phyloP scores from a whole-genome alignment of 2,329 filamentous ascomycete species.

The Cercospora zeina region DNA sequence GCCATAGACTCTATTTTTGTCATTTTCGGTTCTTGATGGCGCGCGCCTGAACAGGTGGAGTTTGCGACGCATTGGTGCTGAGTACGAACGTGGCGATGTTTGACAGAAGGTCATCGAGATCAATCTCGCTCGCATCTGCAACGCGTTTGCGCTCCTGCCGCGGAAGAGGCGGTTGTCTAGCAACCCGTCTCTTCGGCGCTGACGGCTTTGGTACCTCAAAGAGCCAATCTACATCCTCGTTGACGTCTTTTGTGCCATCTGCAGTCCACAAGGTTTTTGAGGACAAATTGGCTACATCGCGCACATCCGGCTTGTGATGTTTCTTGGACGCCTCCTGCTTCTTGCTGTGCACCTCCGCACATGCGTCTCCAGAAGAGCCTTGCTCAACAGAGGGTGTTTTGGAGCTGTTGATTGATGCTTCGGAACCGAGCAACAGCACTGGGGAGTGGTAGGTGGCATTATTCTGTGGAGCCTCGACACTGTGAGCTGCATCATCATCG shows the following conservation, averaged over 20 bases:
- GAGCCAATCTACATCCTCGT: slow-evolving; percentile 34
- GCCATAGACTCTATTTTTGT: neutral
- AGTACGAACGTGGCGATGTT: slow-evolving; percentile 32
- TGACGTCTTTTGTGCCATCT: neutral
- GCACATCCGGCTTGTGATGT: neutral
- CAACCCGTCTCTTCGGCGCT: neutral
- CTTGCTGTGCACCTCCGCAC: neutral
- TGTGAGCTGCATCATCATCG: neutral
- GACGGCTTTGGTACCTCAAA: slow-evolving; percentile 18
- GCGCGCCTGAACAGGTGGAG: neutral
- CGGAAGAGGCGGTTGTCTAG: neutral
- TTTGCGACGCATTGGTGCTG: neutral
- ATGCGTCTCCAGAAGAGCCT: neutral
- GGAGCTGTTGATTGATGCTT: neutral
- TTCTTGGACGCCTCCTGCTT: neutral
- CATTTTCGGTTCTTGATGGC: neutral
- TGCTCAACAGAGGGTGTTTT: neutral
- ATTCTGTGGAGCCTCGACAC: neutral
- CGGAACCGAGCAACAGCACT: neutral
- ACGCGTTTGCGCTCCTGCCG: neutral
- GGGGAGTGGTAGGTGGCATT: neutral
- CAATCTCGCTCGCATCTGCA: slow-evolving; percentile 24
- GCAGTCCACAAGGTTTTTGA: neutral
- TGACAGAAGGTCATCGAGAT: slow-evolving; percentile 37
- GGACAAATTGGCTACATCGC: neutral